Base-by-base conservation (phyloP, 495 filamentous ascomycete species). In the Neurospora tetrasperma region DNA sequence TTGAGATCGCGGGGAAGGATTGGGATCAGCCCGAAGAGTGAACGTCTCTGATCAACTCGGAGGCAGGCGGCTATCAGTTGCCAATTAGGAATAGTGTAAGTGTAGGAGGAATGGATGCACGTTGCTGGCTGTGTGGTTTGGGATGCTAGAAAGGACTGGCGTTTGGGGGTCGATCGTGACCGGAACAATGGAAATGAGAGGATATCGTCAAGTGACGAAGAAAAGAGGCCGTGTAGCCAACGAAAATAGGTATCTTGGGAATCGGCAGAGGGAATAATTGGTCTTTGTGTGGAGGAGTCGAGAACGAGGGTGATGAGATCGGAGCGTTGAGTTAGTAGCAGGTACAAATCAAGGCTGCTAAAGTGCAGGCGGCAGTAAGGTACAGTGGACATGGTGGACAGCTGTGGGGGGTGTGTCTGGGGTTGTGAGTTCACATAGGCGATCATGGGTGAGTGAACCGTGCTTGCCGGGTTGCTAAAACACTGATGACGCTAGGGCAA, bases 361-460 rank as follows among this genome's bases (percentile, higher is more conserved):
- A 27, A 59, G 48, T 27, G 14, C 27, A 59, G 48, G 48, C 48
- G 23, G 48, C 48, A 59, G 48, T 6, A 38, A 38, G 35, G 35
- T 27, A 59, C 48, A 59, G 54, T 62, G 54, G 54, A 9, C 54
- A 62, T 62, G 54, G 54, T 62, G 54, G 27, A 62, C 54, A 62
- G 54, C 43, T 43, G 66, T 69, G 68, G 72, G 72, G 43, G 42
- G 46, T 23, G 38, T 71, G 71, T 48, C 73, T 72, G 75, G 73
- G 75, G 44, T 31, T 31, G 27, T 71, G 70, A 71, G 48, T 71
- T 71, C 2, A 31, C 27, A 31, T 31, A 43, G 78, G 43, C 75
- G 78, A 81, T 81, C 79, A 81, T 80, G 78, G 78, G 78, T 75
- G 73, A 35, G 54, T 62, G 27, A 68, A 70, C 62, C 42, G 59